phyloP scores from a whole-genome alignment of 2,329 filamentous ascomycete genomes.

The Ilyonectria destructans region DNA sequence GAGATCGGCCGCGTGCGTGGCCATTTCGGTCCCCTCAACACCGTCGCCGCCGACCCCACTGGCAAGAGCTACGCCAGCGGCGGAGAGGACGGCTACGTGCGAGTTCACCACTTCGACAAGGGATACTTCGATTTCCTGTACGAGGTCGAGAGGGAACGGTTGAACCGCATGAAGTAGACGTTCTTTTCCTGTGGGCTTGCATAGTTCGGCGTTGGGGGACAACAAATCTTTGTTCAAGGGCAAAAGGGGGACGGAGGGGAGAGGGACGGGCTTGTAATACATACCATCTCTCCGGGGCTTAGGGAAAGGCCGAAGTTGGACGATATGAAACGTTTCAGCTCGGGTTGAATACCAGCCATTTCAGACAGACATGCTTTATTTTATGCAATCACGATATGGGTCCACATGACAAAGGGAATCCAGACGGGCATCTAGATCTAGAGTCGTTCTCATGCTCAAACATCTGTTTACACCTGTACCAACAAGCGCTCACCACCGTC shows the following conservation, averaged over 20 bases:
- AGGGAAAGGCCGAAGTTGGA: conserved; percentile 49
- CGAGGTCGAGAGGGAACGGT: conserved; percentile 92
- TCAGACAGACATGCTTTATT: conserved; percentile 39
- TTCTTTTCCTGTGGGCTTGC: conserved; percentile 60
- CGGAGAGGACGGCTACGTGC: conserved; percentile 98
- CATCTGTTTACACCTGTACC: conserved; percentile 27
- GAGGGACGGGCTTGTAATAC: conserved; percentile 51
- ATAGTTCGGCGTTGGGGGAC: conserved; percentile 61
- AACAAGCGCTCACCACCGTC: conserved; percentile 30
- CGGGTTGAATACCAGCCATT: conserved; percentile 32
- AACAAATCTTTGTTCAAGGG: conserved; percentile 52
- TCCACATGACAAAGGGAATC: conserved; percentile 33
- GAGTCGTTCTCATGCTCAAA: conserved; percentile 43
- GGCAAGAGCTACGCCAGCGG: conserved; percentile 95
- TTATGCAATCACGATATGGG: conserved; percentile 43
- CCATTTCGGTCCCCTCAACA: conserved; percentile 98
- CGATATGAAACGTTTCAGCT: conserved; percentile 41
- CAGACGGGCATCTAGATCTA: conserved; percentile 39
- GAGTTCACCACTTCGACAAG: conserved; percentile 99
- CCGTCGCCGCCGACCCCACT: conserved; percentile 92
- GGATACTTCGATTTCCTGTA: conserved; percentile 99
- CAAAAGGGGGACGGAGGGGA: conserved; percentile 47
- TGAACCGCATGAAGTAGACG: conserved; percentile 62
- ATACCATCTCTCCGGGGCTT: conserved; percentile 52
- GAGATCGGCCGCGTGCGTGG: conserved; percentile 97